Base-by-base conservation (phyloP, 768 basidiomycete genomes). In the Terana coerulea region DNA sequence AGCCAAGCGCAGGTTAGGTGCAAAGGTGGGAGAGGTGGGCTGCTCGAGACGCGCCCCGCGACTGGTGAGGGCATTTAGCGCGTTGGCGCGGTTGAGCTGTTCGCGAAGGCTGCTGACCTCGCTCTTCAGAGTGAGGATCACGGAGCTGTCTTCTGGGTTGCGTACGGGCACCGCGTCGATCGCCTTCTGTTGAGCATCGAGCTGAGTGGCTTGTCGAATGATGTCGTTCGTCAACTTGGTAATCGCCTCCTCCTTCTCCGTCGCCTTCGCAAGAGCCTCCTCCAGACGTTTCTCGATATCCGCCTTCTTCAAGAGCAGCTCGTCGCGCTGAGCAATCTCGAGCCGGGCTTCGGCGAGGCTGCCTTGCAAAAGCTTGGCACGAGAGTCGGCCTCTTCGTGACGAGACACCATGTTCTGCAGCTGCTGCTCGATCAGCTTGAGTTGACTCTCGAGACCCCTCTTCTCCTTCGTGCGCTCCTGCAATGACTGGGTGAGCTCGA, bases 1-100 rank as follows among this genome's bases (percentile, higher is more conserved):
- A 21, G 73, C 65, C 9, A 75, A 65, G 42, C 91, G 85, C 40
- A 95, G 75, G 29, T 78, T 78, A 37, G 94, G 90, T 8, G 88
- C 84, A 57, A 94, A 95, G 3, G 90, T 90, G 0, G 94, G 93
- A 2, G 91, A 93, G 21, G 83, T 72, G 3, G 89, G 88, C 19
- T 47, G 52, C 19, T 46, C 30, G 24, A 91, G 84, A 15, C 71
- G 74, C 31, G 86, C 83, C 36, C 79, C 67, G 26, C 86, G 83
- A 57, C 86, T 82, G 10, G 91, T 94, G 45, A 97, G 78, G 14
- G 82, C 78, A 59, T 93, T 91, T 60, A 97, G 79, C 8, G 97
- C 92, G 63, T 95, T 93, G n/a, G 92, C 84, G 28, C 95, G 84
- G 61, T 95, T 95, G 57, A 98, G 83, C 65, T 98, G 95, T 64